phyloP scores from a whole-genome alignment of 768 basidiomycete species.

The Tulasnella sp. region DNA sequence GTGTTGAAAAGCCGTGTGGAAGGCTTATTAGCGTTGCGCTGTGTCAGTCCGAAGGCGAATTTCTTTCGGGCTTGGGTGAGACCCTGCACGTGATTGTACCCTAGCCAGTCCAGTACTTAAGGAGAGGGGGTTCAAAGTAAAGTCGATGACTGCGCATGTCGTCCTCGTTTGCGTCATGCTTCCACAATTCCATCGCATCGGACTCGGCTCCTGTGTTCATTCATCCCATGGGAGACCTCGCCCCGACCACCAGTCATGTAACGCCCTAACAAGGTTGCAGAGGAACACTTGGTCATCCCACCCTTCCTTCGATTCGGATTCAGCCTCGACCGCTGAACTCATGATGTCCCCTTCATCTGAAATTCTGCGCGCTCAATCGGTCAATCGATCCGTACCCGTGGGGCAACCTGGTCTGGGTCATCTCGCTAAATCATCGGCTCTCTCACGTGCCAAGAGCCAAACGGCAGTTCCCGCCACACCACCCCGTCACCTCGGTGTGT shows the following conservation, averaged over 20 bases:
- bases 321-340: constrained; percentile 5
- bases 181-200: no score
- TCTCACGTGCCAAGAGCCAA: constrained; percentile 1
- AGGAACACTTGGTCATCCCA: background rate
- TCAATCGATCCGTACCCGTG: constrained; percentile 13
- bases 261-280: background rate
- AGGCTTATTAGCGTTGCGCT: constrained; percentile 9
- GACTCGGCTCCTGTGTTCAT: no score
- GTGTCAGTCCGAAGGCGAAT: background rate
- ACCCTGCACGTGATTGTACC: background rate
- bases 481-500: background rate
- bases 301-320: background rate
- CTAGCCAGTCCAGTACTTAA: background rate
- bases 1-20: background rate
- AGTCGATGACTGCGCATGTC: constrained; percentile 5
- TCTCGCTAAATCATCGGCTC: constrained; percentile 10
- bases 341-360: background rate
- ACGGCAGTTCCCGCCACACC: background rate
- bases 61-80: constrained; percentile 4
- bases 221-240: no score
- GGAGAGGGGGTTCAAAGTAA: background rate
- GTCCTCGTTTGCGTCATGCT: constrained; percentile 10
- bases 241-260: background rate
- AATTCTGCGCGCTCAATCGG: background rate
- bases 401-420: constrained; percentile 1